Base-by-base conservation (phyloP, 2,329 filamentous ascomycete genomes). In the Talaromyces piceae region DNA sequence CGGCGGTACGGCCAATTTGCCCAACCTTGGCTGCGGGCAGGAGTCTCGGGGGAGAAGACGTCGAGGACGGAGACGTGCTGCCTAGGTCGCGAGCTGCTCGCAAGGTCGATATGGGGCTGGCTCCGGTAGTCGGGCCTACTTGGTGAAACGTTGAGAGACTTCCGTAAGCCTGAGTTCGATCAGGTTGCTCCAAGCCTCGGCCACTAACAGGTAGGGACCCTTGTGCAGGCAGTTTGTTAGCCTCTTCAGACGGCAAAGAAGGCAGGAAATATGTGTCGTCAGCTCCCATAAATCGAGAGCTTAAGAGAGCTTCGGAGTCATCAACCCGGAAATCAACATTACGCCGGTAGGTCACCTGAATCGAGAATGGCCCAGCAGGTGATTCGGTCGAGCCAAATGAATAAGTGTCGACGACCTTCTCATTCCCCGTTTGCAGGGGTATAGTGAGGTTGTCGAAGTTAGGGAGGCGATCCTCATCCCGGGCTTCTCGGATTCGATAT, bases 241-340 rank as follows among this genome's bases (percentile, higher is more conserved):
- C 60, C 31, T 67, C 67, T 49, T 80, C 77, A 54, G 78, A 79
- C 5, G 82, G 78, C 16, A 93, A 69, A 1, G 88, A 91, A 7
- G 90, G 90, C 54, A 83, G 82, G 66, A 95, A 94, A 62, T 88
- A 88, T 54, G 88, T 83, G 64, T 95, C 90, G 64, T 95, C 91
- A 31, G 89, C 80, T 12, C 88, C 90, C 80, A 95, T 90, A 63
- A 97, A 95, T 27, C 89, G 85, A 12, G 91, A 96, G 71, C 91
- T 95, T 41, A 97, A 72, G 7, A 97, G 72, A 4, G 91, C 86
- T 69, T 97, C 93, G 0, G 90, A 87, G 67, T 96, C 89, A 61
- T 95, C 91, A 33, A 97, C 83, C 43, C 87, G 83, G 67, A 98
- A 96, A 61, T 86, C 89, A 72, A 88, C 95, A 63, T 93, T 89